A percentile compares a stretch with the other conserved stretches of the same genome.
These are phyloP conservation scores for Sugiyamaella neomexicana DNA, from an alignment of 1,139 yeast species.

Conservation along the genomic window DNA sequence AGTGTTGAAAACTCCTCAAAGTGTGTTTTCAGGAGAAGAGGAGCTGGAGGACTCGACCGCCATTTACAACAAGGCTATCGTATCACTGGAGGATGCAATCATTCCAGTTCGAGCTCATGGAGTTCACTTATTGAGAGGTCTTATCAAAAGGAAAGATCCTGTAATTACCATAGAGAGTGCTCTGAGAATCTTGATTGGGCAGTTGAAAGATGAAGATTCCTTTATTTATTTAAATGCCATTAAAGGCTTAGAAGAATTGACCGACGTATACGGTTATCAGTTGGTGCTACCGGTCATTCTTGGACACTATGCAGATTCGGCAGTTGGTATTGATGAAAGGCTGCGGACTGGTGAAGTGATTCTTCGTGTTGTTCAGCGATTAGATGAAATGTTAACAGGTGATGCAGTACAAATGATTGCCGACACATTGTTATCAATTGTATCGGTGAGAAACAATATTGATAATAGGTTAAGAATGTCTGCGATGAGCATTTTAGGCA, in stretches of 20 bases:
- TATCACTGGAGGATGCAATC: conserved; percentile 69
- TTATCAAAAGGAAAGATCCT: conserved; percentile 53
- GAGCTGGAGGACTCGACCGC: conserved; percentile 32
- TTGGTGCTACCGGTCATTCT: conserved; percentile 47
- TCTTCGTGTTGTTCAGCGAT: conserved; percentile 54
- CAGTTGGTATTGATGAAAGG: conserved; percentile 56
- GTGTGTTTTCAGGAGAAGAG: conserved; percentile 14
- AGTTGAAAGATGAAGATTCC: conserved; percentile 78
- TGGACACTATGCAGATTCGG: conserved; percentile 45
- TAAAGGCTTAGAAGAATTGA: conserved; percentile 66
- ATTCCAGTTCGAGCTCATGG: conserved; percentile 91
- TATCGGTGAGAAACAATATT: conserved; percentile 40
- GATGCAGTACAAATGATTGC: conserved; percentile 41
- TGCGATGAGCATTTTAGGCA: conserved; percentile 76
- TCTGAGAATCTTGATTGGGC: conserved; percentile 60
- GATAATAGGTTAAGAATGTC: conserved; percentile 79
- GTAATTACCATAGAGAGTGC: conserved; percentile 57
- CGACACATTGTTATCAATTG: conserved; percentile 44
- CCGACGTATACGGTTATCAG: conserved; percentile 46
- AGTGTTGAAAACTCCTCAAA: conserved; percentile 16
- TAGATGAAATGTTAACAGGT: conserved; percentile 53
- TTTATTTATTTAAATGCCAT: conserved; percentile 81
- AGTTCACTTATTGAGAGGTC: conserved; percentile 58
- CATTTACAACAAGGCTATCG: conserved; percentile 51
- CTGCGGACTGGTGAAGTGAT: conserved; percentile 81